These are phyloP conservation scores for Rhododendron ferrugineum DNA, from an alignment of 148 eudicot species.

Conservation along the genomic window DNA sequence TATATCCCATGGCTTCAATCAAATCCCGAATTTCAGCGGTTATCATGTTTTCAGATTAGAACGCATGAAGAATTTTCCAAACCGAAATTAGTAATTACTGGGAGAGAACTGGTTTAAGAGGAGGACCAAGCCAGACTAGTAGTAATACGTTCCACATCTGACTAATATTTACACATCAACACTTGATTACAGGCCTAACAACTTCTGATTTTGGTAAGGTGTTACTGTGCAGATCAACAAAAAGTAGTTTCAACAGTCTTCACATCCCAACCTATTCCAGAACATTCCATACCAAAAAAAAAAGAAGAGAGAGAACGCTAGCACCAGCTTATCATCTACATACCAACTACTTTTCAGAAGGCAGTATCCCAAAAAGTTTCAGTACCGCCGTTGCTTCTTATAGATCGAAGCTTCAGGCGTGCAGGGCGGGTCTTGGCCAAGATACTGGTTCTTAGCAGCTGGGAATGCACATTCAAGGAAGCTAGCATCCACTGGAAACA, in stretches of 20 bases:
- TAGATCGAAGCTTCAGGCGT: background rate
- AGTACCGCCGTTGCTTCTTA: slow-evolving; percentile 4
- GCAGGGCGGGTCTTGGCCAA: background rate
- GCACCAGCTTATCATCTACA: background rate
- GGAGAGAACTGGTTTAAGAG: no score
- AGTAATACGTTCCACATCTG: no score
- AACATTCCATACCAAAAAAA: background rate
- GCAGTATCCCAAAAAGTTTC: background rate
- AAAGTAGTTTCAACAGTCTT: background rate
- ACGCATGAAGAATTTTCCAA: no score
- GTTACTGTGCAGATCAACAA: background rate
- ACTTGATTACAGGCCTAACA: no score
- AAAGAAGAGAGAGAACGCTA: no score
- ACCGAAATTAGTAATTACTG: no score
- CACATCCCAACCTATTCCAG: background rate
- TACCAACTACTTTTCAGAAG: background rate
- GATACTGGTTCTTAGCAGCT: background rate
- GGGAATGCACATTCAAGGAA: slow-evolving; percentile 10
- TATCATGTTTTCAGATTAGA: no score
- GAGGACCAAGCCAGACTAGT: no score
- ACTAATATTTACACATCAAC: no score
- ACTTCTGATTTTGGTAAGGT: no score
- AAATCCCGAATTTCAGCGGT: no score
- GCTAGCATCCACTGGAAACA: background rate
- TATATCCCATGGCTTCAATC: no score